A percentile compares a stretch with the other conserved stretches of the same genome.
Evolutionary conservation across 169 alveolate species (phyloP).

Genomic region (Perkinsus chesapeaki): DNA sequence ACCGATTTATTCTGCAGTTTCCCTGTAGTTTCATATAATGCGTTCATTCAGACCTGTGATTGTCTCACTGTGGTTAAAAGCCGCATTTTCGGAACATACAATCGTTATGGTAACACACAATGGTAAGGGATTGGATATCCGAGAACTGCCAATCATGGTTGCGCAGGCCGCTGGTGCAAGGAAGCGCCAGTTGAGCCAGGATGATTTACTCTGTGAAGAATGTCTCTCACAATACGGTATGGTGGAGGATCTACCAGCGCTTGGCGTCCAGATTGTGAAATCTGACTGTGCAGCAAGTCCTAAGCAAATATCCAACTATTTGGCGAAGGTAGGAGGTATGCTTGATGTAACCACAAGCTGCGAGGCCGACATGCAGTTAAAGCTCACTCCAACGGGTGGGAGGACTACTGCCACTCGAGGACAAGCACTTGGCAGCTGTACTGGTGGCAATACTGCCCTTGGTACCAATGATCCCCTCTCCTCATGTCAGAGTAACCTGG

Average conservation of each 20-base stretch:
- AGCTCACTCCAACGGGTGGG: background rate
- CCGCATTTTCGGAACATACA: background rate
- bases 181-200: constrained; percentile 31
- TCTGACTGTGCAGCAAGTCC: background rate
- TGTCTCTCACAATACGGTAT: background rate
- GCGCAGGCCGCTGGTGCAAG: constrained; percentile 33
- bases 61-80: too few species aligned
- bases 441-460: constrained; percentile 23
- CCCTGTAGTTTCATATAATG: too few species aligned
- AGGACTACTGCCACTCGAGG: background rate
- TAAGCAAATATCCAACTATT: background rate
- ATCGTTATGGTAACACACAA: background rate
- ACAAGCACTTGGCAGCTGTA: constrained; percentile 21
- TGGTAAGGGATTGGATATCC: background rate
- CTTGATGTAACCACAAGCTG: background rate
- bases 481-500: constrained; percentile 20
- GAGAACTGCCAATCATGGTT: constrained; percentile 11
- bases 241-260: background rate
- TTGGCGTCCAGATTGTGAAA: background rate
- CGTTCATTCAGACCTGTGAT: too few species aligned
- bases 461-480: constrained; percentile 30
- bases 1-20: too few species aligned
- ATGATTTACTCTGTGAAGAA: constrained; percentile 7
- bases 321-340: background rate
- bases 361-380: background rate